phyloP scores from a whole-genome alignment of 116 monocot genomes.

The Zostera marina region DNA sequence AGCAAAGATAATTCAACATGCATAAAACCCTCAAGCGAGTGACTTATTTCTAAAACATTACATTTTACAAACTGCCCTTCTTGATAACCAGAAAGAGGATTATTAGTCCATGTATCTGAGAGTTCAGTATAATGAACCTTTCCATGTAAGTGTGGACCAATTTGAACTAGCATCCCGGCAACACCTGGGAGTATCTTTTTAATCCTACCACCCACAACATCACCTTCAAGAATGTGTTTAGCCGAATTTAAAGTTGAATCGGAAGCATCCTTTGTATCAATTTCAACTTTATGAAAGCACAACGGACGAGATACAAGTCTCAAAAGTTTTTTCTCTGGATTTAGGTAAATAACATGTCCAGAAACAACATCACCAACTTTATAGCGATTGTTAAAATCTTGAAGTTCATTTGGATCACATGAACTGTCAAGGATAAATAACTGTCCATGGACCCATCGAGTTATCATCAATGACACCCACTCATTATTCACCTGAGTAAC shows the following conservation, averaged over 20 bases:
- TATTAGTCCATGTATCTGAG: conserved; percentile 23
- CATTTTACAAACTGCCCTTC: conserved; percentile 83
- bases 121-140: conserved; percentile 62
- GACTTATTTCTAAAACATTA: conserved; percentile 54
- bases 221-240: conserved; percentile 41
- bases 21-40: conserved; percentile 34
- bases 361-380: conserved; percentile 43
- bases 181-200: conserved; percentile 71
- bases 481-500: conserved; percentile 61
- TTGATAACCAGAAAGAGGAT: conserved; percentile 32
- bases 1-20: conserved; percentile 80
- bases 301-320: conserved; percentile 16
- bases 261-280: background rate
- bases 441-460: conserved; percentile 29
- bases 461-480: conserved; percentile 63
- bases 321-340: conserved; percentile 48
- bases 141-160: conserved; percentile 66
- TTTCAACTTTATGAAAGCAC: background rate
- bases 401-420: conserved; percentile 56
- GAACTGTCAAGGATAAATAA: conserved; percentile 75
- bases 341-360: conserved; percentile 35
- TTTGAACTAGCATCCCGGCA: conserved; percentile 73
- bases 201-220: conserved; percentile 62
- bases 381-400: conserved; percentile 56
- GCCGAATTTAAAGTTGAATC: conserved; percentile 7